Percentiles rank a stretch among this genome's conserved stretches.
phyloP scores from a whole-genome alignment of 73 alveolate genomes.

The Paramecium bursaria region DNA sequence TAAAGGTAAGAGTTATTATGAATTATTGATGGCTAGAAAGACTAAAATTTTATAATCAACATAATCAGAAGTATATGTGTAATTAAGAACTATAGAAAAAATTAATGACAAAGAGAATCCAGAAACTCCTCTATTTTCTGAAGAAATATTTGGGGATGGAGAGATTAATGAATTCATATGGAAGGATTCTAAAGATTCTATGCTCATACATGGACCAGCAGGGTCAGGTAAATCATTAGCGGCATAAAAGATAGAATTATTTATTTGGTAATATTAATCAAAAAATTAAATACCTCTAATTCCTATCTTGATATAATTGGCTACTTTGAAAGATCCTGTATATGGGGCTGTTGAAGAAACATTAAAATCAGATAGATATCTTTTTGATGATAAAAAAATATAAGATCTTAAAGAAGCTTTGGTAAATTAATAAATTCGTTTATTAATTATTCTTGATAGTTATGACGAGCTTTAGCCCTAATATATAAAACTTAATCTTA shows the following conservation, averaged over 20 bases:
- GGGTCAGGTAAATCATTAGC: conserved; percentile 38
- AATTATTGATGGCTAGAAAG: too few species aligned
- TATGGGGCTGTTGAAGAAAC: conserved; percentile 42
- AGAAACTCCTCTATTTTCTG: conserved; percentile 12
- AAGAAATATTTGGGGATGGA: conserved; percentile 37
- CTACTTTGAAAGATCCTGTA: conserved; percentile 31
- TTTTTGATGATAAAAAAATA: conserved; percentile 9
- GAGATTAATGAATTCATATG: conserved; percentile 45
- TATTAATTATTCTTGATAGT: conserved; percentile 35
- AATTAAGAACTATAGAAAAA: conserved; percentile 9
- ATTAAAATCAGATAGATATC: conserved; percentile 29
- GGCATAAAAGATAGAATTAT: conserved; percentile 24
- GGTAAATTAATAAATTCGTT: not conserved
- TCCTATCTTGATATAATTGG: conserved; percentile 13
- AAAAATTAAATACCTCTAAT: conserved; percentile 1
- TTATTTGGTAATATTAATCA: not conserved
- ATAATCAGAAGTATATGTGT: conserved; percentile 16
- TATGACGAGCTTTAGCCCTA: conserved; percentile 14
- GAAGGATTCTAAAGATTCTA: conserved; percentile 14
- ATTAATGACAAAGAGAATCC: not conserved
- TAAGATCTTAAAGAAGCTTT: conserved; percentile 25
- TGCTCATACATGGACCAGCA: conserved; percentile 38
- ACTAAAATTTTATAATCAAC: too few species aligned
- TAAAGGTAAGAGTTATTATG: too few species aligned
- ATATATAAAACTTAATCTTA: conserved; percentile 21